Evolutionary conservation across 176 grass and related monocot species (phyloP), one percentile per base, ranked within the genome.

Genomic region (Alopecurus myosuroides): DNA sequence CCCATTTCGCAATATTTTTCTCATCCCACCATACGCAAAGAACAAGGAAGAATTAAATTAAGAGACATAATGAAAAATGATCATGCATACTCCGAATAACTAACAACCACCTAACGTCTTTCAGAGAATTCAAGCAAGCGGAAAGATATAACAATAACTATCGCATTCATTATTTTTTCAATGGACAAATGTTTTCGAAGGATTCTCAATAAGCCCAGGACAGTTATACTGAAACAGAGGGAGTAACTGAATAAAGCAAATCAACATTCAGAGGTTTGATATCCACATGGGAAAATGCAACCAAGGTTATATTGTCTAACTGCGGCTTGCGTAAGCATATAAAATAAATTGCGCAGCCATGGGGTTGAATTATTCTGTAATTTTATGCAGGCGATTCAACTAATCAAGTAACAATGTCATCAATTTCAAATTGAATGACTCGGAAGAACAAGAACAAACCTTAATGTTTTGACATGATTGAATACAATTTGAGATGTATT

Each of bases 401-500:
- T 50, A 77, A 82, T 53, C 8, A 51, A 20, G 50, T 49, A 82
- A 82, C 34, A 13, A 17, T 46, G 51, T 51, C 49, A 81, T 77
- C 36, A 60, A 68, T 36, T 81, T 74, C 30, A 62, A 76, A 51
- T 30, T 69, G 19, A 85, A 81, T 40, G 28, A 85, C 76, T 30
- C 22, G 76, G 44, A 83, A 74, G 23, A 78, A 64, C 22, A 76
- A 80, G 62, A 85, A 85, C 82, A 80, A 46, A 99, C 97, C 97
- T 99, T 99, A 87, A 99, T 96, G 67, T 90, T 99, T 81, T 99
- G 91, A 62, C 97, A 99, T 74, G 97, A 99, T 82, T 92, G 82
- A 70, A 99, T 99, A 84, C 97, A 99, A 56, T 96, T 99, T 80
- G 94, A 92, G 84, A 99, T 99, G 88, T 99, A 99, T 88, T 94